Conservation (phyloP, 1,284 basidiomycete genomes). For the Wolfiporia cocos region DNA sequence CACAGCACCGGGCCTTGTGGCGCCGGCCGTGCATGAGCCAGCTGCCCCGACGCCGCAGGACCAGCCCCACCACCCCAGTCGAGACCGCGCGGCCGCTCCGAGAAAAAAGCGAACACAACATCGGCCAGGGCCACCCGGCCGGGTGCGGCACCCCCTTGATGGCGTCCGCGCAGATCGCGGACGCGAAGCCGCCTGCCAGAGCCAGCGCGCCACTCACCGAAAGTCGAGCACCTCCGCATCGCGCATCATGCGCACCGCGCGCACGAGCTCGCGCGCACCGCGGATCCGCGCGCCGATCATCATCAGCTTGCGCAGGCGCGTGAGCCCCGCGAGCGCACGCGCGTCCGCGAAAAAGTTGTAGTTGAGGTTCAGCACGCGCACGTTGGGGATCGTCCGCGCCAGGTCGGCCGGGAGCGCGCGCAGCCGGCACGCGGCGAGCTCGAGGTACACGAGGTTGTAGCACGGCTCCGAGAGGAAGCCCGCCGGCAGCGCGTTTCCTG, state of each 20-base stretch:
- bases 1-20: neutral
- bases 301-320: constrained; percentile 73
- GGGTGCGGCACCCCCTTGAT: neutral
- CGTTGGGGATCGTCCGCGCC: constrained; percentile 69
- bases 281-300: constrained; percentile 82
- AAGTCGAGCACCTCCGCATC: constrained; percentile 87
- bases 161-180: neutral
- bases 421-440: constrained; percentile 88
- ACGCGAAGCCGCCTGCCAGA: neutral
- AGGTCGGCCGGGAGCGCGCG: constrained; percentile 69
- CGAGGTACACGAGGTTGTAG: constrained; percentile 90
- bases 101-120: too few relatives aligned
- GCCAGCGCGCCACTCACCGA: constrained; percentile 50
- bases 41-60: neutral
- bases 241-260: constrained; percentile 62
- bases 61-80: too few relatives aligned
- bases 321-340: constrained; percentile 64
- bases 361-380: constrained; percentile 91
- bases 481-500: constrained; percentile 41
- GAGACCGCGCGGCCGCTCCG: too few relatives aligned
- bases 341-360: constrained; percentile 88
- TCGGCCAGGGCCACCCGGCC: neutral
- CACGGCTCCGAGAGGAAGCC: constrained; percentile 56
- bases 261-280: constrained; percentile 63
- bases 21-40: too few relatives aligned